Percentiles rank a stretch among this genome's conserved stretches.
Conservation (phyloP, 352 stramenopile species). For the Phytophthora pluvialis region DNA sequence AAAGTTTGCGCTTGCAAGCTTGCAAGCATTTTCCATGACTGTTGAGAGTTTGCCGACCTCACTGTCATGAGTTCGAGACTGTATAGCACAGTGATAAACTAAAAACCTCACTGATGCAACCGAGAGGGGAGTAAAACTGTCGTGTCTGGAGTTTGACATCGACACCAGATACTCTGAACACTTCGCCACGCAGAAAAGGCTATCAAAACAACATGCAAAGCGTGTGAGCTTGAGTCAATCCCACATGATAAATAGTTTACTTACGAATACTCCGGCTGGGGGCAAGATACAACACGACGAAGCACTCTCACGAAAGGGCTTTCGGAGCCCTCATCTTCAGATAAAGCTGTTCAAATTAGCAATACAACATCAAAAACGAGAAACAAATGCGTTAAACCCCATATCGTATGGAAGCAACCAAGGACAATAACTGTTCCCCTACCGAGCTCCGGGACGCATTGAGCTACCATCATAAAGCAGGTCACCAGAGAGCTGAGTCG, state of each 20-base stretch:
- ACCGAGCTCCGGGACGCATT: slow-evolving; percentile 56
- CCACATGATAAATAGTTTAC: slow-evolving; percentile 14
- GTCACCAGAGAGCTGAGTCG: slow-evolving; percentile 49
- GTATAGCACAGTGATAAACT: slow-evolving; percentile 45
- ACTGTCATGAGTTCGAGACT: slow-evolving; percentile 39
- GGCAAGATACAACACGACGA: slow-evolving; percentile 31
- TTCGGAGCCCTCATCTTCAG: slow-evolving; percentile 9
- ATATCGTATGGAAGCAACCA: neutral
- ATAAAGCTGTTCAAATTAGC: slow-evolving; percentile 19
- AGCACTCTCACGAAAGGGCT: slow-evolving; percentile 45
- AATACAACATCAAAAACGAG: neutral
- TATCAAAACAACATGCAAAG: slow-evolving; percentile 10
- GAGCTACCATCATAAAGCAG: slow-evolving; percentile 68
- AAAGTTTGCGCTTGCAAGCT: slow-evolving; percentile 40
- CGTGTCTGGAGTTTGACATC: slow-evolving; percentile 33
- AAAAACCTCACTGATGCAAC: slow-evolving; percentile 46
- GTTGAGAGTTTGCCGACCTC: slow-evolving; percentile 39
- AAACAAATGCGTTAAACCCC: too few relatives aligned
- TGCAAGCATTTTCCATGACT: slow-evolving; percentile 42
- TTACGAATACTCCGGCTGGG: slow-evolving; percentile 51
- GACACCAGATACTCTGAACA: slow-evolving; percentile 49
- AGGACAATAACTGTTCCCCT: slow-evolving; percentile 14
- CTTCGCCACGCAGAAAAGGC: slow-evolving; percentile 49
- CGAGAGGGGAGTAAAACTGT: slow-evolving; percentile 36
- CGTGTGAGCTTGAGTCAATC: neutral